Percentiles rank a stretch among this genome's conserved stretches.
These are phyloP conservation scores for Seiridium cupressi DNA, from an alignment of 2,329 filamentous ascomycete species.

Conservation along the genomic window DNA sequence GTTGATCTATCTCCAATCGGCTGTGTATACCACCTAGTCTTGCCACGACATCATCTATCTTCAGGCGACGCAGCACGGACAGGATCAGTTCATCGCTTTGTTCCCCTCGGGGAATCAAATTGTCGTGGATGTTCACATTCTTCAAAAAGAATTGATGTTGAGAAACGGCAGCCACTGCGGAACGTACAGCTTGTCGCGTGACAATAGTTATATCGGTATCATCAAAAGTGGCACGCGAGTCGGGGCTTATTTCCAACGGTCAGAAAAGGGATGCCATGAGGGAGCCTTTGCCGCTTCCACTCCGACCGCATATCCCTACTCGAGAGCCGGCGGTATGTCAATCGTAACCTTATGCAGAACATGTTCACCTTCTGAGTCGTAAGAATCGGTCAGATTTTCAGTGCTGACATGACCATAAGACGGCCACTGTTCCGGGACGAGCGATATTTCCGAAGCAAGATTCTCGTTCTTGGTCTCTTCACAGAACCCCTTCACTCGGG, in stretches of 20 bases:
- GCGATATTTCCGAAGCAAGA: neutral
- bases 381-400: neutral
- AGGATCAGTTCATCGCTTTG: neutral
- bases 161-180: conserved; percentile 11
- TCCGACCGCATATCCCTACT: neutral
- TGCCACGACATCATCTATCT: neutral
- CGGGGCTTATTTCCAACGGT: neutral
- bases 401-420: neutral
- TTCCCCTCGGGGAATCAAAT: conserved; percentile 6
- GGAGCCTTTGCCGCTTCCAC: conserved; percentile 3
- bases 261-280: neutral
- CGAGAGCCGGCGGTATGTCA: neutral
- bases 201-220: conserved; percentile 9
- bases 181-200: conserved; percentile 3
- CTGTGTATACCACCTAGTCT: neutral
- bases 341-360: conserved; percentile 10
- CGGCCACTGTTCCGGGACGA: conserved; percentile 5
- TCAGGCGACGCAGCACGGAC: neutral
- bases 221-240: conserved; percentile 10
- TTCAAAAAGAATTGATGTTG: conserved; percentile 15
- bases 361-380: neutral
- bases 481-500: conserved; percentile 7
- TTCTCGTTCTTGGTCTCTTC: neutral
- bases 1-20: neutral
- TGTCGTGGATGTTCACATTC: conserved; percentile 10